Conservation (phyloP, 108 stramenopile genomes). For the Epithemia pelagica region DNA sequence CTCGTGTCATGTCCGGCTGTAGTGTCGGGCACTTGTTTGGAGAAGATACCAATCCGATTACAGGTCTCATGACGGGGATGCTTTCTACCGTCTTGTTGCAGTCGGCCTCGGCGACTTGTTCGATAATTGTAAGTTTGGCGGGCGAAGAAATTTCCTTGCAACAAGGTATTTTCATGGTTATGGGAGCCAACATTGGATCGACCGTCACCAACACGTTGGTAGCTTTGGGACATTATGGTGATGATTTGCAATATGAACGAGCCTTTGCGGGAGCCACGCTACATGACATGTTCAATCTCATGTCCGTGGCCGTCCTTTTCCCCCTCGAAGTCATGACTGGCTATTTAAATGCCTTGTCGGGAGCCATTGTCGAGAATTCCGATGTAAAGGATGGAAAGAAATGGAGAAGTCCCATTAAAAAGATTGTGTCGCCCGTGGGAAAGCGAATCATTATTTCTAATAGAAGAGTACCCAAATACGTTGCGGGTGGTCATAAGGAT, state of each 20-base stretch:
- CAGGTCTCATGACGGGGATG: conserved; percentile 77
- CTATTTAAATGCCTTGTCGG: conserved; percentile 50
- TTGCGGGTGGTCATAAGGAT: conserved; percentile 39
- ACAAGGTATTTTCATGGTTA: conserved; percentile 82
- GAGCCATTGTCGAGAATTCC: conserved; percentile 48
- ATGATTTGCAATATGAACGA: conserved; percentile 77
- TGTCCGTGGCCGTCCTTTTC: conserved; percentile 72
- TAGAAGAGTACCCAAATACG: conserved; percentile 63
- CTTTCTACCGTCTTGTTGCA: conserved; percentile 79
- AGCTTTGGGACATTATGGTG: conserved; percentile 79
- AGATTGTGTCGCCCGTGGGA: conserved; percentile 56
- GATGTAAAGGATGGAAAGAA: conserved; percentile 41
- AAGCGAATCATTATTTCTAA: conserved; percentile 64
- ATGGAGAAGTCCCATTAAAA: conserved; percentile 77
- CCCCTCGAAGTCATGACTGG: conserved; percentile 64
- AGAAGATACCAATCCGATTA: conserved; percentile 77
- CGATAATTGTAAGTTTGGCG: conserved; percentile 80
- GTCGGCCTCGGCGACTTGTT: conserved; percentile 83
- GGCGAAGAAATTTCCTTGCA: conserved; percentile 60
- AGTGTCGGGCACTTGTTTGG: conserved; percentile 72
- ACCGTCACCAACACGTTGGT: conserved; percentile 85
- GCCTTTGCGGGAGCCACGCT: conserved; percentile 89
- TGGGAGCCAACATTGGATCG: conserved; percentile 89
- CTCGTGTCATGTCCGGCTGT: conserved; percentile 80
- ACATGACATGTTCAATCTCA: conserved; percentile 88